These are phyloP conservation scores for Diophrys appendiculata DNA, from an alignment of 73 alveolate genomes.

Conservation along the genomic window DNA sequence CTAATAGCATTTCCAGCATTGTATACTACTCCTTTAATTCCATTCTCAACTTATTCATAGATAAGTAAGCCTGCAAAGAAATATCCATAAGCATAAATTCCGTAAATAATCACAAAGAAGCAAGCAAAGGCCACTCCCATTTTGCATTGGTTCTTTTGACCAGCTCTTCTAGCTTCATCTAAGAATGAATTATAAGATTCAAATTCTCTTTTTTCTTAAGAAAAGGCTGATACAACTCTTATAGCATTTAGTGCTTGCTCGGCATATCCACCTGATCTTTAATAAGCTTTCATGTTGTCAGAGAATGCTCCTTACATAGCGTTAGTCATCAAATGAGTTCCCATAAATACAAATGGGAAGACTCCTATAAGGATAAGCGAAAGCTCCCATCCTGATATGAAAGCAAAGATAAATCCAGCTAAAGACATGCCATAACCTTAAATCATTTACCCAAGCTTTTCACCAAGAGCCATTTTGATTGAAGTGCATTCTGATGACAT, in stretches of 20 bases:
- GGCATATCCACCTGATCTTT: too few species aligned
- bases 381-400: constrained; percentile 64
- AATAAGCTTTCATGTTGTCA: constrained; percentile 46
- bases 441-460: constrained; percentile 18
- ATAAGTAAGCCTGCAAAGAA: constrained; percentile 34
- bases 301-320: constrained; percentile 38
- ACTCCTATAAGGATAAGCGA: constrained; percentile 52
- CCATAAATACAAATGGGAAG: constrained; percentile 46
- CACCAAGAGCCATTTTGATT: constrained; percentile 18
- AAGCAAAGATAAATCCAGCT: constrained; percentile 61
- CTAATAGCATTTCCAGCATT: constrained; percentile 68
- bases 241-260: constrained; percentile 72
- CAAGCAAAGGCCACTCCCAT: constrained; percentile 28
- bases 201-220: constrained; percentile 38
- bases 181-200: constrained; percentile 19
- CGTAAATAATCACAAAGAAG: constrained; percentile 13
- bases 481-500: constrained; percentile 1
- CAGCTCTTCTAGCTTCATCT: constrained; percentile 38
- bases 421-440: constrained; percentile 16
- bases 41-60: constrained; percentile 13
- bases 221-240: constrained; percentile 56
- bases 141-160: constrained; percentile 24
- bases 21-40: constrained; percentile 34
- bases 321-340: constrained; percentile 14
- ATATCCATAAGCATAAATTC: constrained; percentile 28